Evolutionary conservation across 2,329 filamentous ascomycete species (phyloP).

Genomic region (Mariannaea sp.): DNA sequence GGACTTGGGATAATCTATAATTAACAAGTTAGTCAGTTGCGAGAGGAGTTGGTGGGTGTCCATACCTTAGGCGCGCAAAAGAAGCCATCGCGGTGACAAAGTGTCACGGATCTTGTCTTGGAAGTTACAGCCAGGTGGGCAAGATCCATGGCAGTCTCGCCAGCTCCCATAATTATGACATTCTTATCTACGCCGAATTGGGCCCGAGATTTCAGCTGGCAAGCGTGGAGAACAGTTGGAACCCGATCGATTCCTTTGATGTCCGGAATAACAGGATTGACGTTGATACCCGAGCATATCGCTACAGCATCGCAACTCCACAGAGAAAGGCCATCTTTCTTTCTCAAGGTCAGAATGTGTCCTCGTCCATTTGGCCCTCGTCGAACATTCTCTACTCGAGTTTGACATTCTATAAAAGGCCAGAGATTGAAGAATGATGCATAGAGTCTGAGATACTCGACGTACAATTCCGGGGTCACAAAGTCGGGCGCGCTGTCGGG

Average conservation of each 20-base stretch:
- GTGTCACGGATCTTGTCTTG: slow-evolving; percentile 46
- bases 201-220: slow-evolving; percentile 46
- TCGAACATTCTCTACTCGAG: slow-evolving; percentile 39
- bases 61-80: slow-evolving; percentile 51
- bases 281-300: slow-evolving; percentile 52
- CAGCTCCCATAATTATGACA: slow-evolving; percentile 50
- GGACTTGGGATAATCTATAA: slow-evolving; percentile 39
- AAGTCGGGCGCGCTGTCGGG: slow-evolving; percentile 51
- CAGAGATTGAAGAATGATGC: slow-evolving; percentile 45
- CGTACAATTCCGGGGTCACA: slow-evolving; percentile 46
- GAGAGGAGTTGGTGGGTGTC: slow-evolving; percentile 33
- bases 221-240: slow-evolving; percentile 49
- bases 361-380: slow-evolving; percentile 16
- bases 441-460: slow-evolving; percentile 51
- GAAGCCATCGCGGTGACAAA: slow-evolving; percentile 53
- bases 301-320: slow-evolving; percentile 53
- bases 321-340: neutral
- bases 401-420: slow-evolving; percentile 43
- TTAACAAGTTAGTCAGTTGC: neutral
- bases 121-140: slow-evolving; percentile 51
- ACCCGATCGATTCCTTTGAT: slow-evolving; percentile 47
- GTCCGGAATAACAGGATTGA: slow-evolving; percentile 45
- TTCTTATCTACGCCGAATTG: slow-evolving; percentile 48
- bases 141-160: slow-evolving; percentile 54
- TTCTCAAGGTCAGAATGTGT: slow-evolving; percentile 23